Evolutionary conservation across 176 grass and related monocot genomes (phyloP).

Genomic region (Avena atlantica): DNA sequence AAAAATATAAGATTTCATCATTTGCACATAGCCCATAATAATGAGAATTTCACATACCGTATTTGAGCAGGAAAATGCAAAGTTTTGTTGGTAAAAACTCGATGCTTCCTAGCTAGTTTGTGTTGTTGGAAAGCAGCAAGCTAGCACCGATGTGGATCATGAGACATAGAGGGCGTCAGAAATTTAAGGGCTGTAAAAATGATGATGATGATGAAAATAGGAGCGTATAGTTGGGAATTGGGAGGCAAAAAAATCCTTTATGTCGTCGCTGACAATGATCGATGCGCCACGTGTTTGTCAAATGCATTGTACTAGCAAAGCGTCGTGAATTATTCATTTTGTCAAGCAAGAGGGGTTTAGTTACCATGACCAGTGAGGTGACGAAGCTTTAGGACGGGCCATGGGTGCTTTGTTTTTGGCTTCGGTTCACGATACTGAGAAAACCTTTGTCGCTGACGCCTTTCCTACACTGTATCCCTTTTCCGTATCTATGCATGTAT

Average conservation of each 20-base stretch:
- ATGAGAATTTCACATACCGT: no score
- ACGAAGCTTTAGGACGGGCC: not conserved
- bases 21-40: no score
- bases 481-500: no score
- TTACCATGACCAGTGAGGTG: not conserved
- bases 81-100: no score
- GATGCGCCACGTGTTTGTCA: not conserved
- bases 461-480: no score
- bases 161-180: not conserved
- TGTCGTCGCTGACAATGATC: not conserved
- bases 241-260: not conserved
- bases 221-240: no score
- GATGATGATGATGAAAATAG: not conserved
- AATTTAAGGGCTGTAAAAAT: not conserved
- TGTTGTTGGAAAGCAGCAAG: no score
- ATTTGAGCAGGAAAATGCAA: no score
- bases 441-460: no score
- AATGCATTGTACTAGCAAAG: not conserved
- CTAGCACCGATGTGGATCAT: not conserved
- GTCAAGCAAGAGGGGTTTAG: not conserved
- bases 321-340: not conserved
- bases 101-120: no score
- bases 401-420: not conserved
- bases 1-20: no score
- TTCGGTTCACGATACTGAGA: not conserved